Evolutionary conservation across 2,329 filamentous ascomycete genomes (phyloP).

Genomic region (Cercospora sesami): DNA sequence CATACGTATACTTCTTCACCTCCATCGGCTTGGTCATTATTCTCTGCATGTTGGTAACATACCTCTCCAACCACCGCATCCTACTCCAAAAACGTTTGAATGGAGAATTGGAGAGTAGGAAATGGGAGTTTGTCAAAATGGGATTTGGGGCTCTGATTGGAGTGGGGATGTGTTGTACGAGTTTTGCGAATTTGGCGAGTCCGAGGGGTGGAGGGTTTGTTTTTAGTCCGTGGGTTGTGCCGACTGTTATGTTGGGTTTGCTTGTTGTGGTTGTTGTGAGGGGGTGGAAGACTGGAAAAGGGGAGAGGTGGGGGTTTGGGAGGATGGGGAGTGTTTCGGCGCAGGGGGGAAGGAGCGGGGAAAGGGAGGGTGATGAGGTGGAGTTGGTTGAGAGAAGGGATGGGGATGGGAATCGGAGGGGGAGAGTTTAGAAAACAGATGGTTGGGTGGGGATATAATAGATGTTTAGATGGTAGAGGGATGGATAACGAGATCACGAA

Average conservation of each 20-base stretch:
- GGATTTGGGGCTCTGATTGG: conserved; percentile 20
- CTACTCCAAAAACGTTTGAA: not conserved
- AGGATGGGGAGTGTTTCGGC: not conserved
- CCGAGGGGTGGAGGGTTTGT: not conserved
- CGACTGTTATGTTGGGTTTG: conserved; percentile 7
- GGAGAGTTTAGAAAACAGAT: not conserved
- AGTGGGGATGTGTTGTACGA: conserved; percentile 9
- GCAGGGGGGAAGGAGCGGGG: not conserved
- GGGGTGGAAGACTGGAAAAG: not conserved
- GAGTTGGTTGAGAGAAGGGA: conserved; percentile 11
- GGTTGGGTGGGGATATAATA: not conserved
- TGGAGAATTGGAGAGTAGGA: conserved; percentile 20
- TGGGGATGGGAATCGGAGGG: not conserved
- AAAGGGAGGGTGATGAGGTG: conserved; percentile 1
- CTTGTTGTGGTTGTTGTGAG: conserved; percentile 11
- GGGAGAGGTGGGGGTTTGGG: not conserved
- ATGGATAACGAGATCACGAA: not conserved
- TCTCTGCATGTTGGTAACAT: conserved; percentile 35
- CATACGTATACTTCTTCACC: conserved; percentile 36
- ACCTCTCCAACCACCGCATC: conserved; percentile 17
- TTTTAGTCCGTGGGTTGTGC: conserved; percentile 15
- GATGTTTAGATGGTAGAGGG: not conserved
- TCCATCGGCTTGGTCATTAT: conserved; percentile 34
- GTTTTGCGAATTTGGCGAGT: conserved; percentile 9
- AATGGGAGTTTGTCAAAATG: conserved; percentile 32